Percentiles rank a stretch among this genome's conserved stretches.
Conservation (phyloP, 1,139 yeast species). For the Yamadazyma songkhlaensis region DNA sequence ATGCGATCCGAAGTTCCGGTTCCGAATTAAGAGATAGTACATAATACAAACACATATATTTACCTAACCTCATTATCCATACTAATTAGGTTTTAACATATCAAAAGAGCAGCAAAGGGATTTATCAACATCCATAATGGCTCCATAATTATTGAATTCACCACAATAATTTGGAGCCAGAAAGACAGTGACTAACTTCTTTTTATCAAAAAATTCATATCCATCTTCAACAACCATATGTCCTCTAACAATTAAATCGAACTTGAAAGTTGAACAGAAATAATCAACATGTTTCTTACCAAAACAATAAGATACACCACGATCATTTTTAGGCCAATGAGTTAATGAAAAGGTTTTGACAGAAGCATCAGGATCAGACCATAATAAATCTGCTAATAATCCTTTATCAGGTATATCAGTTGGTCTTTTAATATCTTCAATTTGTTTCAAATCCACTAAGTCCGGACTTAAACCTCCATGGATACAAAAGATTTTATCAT, state of each 20-base stretch:
- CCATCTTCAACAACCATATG: constrained; percentile 96
- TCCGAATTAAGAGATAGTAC: too few species aligned
- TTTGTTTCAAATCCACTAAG: constrained; percentile 60
- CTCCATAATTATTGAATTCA: constrained; percentile 88
- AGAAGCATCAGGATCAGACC: constrained; percentile 83
- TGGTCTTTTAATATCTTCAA: constrained; percentile 71
- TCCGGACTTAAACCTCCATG: constrained; percentile 90
- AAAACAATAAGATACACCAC: constrained; percentile 84
- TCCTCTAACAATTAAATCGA: constrained; percentile 80
- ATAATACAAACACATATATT: neutral
- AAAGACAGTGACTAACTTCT: constrained; percentile 78
- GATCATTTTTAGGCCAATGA: constrained; percentile 80
- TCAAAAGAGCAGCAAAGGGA: constrained; percentile 81
- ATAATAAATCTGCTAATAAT: constrained; percentile 71
- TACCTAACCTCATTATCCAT: too few species aligned
- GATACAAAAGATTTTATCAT: constrained; percentile 81
- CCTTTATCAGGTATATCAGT: constrained; percentile 88
- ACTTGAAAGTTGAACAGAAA: constrained; percentile 66
- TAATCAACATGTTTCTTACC: constrained; percentile 71
- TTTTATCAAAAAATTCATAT: constrained; percentile 76
- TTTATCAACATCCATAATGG: constrained; percentile 81
- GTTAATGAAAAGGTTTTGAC: constrained; percentile 38
- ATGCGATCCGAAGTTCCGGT: neutral
- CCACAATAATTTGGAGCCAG: constrained; percentile 93
- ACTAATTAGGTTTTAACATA: constrained; percentile 57